These are phyloP conservation scores for Colletotrichum eremochloae DNA, from an alignment of 2,329 filamentous ascomycete genomes.

Conservation along the genomic window DNA sequence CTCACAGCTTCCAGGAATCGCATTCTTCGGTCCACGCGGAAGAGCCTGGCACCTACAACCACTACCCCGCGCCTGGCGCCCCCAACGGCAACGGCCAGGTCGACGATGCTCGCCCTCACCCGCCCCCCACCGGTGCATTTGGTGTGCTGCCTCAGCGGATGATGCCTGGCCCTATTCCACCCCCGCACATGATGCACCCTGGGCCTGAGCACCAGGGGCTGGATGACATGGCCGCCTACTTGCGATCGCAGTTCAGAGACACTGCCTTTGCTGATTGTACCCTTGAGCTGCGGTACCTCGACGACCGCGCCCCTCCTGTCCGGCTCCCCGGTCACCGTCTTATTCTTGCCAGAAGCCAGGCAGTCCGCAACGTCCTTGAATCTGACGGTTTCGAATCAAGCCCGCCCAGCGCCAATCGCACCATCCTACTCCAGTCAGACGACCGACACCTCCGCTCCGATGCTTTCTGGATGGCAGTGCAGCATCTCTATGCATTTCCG, in stretches of 20 bases:
- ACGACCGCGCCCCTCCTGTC: constrained; percentile 54
- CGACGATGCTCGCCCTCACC: constrained; percentile 49
- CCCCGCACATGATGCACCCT: constrained; percentile 42
- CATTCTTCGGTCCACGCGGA: constrained; percentile 67
- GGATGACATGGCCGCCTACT: constrained; percentile 56
- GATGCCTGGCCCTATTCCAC: constrained; percentile 48
- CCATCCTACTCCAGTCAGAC: constrained; percentile 61
- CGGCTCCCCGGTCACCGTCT: constrained; percentile 68
- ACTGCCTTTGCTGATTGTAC: constrained; percentile 59
- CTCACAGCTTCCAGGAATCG: constrained; percentile 73
- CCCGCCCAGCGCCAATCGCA: constrained; percentile 50
- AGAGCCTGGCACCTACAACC: constrained; percentile 58
- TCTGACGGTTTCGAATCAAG: constrained; percentile 37
- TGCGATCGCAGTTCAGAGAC: constrained; percentile 56
- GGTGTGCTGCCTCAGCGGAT: constrained; percentile 47
- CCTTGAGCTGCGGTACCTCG: constrained; percentile 60
- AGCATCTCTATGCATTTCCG: constrained; percentile 68
- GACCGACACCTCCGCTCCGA: constrained; percentile 68
- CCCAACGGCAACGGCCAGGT: constrained; percentile 53
- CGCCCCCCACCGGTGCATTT: constrained; percentile 25
- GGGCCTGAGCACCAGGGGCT: constrained; percentile 42
- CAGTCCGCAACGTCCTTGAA: constrained; percentile 48
- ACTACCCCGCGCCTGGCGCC: constrained; percentile 55
- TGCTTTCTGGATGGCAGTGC: constrained; percentile 69
- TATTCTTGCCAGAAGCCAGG: constrained; percentile 66